Evolutionary conservation across 2,329 filamentous ascomycete genomes (phyloP).

Genomic region (Verticillium klebahnii): DNA sequence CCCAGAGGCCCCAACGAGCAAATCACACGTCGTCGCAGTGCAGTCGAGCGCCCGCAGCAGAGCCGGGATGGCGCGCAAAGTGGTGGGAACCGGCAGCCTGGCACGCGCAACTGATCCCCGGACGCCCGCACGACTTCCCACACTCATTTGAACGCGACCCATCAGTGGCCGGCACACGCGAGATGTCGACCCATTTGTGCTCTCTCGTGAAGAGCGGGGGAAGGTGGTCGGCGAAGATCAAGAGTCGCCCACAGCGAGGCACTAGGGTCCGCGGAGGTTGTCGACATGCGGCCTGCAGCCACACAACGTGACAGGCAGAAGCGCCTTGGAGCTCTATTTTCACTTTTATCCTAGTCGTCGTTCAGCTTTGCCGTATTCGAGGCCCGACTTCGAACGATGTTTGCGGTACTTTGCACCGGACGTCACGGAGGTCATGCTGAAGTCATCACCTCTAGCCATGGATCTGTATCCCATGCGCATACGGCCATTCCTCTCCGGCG

Average conservation of each 20-base stretch:
- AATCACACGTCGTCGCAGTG: constrained; percentile 11
- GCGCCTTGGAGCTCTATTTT: not conserved
- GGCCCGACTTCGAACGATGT: not conserved
- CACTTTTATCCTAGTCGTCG: not conserved
- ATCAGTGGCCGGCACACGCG: not conserved
- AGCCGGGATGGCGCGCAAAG: constrained; percentile 1
- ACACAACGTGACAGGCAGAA: not conserved
- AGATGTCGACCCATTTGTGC: not conserved
- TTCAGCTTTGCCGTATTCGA: not conserved
- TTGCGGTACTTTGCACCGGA: not conserved
- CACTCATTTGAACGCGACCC: not conserved
- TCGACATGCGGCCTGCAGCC: not conserved
- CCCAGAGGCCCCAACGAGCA: constrained; percentile 2
- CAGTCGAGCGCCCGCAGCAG: constrained; percentile 14
- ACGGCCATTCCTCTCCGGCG: not conserved
- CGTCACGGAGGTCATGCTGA: not conserved
- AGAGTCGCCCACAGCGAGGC: not conserved
- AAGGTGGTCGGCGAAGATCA: not conserved
- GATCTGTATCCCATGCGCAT: not conserved
- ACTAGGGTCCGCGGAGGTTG: not conserved
- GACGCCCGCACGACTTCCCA: constrained; percentile 1
- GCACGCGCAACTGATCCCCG: constrained; percentile 7
- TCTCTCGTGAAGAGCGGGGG: not conserved
- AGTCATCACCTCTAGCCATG: not conserved
- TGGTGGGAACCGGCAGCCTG: constrained; percentile 11